These are phyloP conservation scores for Brassica cretica DNA, from an alignment of 345 rosid genomes.

Conservation along the genomic window DNA sequence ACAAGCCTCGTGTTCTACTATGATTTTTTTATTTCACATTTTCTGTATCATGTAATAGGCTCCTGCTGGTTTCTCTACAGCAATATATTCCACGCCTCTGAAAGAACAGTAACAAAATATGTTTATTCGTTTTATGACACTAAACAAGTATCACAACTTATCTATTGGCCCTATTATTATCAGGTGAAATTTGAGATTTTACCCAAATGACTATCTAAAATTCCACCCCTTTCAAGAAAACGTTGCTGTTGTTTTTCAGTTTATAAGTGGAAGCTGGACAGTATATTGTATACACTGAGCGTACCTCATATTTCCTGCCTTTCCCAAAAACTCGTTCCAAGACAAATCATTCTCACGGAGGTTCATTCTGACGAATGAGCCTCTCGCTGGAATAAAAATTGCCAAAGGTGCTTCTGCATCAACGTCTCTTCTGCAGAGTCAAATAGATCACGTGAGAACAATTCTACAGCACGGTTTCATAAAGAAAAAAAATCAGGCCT, in stretches of 20 bases:
- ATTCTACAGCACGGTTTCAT: neutral
- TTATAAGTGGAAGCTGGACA: neutral
- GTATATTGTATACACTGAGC: neutral
- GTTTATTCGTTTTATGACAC: neutral
- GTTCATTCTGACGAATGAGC: constrained; percentile 46
- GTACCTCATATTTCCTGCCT: constrained; percentile 59
- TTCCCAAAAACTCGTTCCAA: constrained; percentile 71
- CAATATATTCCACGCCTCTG: constrained; percentile 71
- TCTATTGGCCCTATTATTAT: neutral
- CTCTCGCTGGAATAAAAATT: constrained; percentile 67
- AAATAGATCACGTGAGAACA: constrained; percentile 42
- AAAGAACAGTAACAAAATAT: constrained; percentile 12
- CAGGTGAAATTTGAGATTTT: neutral
- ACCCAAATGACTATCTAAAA: too few species aligned
- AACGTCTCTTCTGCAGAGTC: constrained; percentile 76
- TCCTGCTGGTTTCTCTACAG: constrained; percentile 74
- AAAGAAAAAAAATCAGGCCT: neutral
- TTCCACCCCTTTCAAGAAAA: too few species aligned
- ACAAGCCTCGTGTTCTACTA: too few species aligned
- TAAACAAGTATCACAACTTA: neutral
- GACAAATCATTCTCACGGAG: constrained; percentile 79
- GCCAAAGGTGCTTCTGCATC: constrained; percentile 89
- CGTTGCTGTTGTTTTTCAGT: neutral
- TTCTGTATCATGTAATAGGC: constrained; percentile 24
- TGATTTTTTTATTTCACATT: too few species aligned